These are phyloP conservation scores for Datura wrightii DNA, from an alignment of 257 asterid genomes.

Conservation along the genomic window DNA sequence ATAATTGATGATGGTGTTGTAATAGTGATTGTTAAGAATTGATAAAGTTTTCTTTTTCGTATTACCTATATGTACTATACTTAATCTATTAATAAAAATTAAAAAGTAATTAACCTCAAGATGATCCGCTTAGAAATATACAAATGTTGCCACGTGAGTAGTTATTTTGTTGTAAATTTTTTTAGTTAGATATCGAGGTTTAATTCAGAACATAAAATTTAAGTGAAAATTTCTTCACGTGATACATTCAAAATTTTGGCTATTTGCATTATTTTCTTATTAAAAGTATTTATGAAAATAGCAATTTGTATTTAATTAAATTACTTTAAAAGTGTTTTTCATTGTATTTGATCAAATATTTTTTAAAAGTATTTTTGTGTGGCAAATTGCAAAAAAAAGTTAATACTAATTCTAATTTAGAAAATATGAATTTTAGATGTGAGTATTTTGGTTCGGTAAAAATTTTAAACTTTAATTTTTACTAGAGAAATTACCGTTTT, in stretches of 20 bases:
- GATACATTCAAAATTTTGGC: background rate
- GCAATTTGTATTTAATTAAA: background rate
- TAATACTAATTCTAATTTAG: background rate
- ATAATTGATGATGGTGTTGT: too few species aligned
- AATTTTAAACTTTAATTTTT: too few species aligned
- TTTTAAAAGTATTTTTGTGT: background rate
- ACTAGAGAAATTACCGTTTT: too few species aligned
- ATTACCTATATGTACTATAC: too few species aligned
- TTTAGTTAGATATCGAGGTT: background rate
- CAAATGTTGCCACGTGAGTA: background rate
- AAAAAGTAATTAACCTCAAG: background rate
- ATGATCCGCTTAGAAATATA: background rate
- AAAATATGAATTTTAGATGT: background rate
- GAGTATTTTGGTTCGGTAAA: too few species aligned
- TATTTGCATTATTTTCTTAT: background rate
- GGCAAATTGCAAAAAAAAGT: background rate
- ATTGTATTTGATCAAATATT: background rate
- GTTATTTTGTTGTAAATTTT: background rate
- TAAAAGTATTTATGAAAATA: background rate
- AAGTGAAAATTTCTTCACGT: background rate
- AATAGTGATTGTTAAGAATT: too few species aligned
- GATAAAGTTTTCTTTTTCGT: too few species aligned
- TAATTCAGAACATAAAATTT: background rate
- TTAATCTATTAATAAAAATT: background rate
- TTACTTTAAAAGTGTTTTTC: background rate